Base-by-base conservation (phyloP, 495 filamentous ascomycete species). In the Lophiotrema nucula region DNA sequence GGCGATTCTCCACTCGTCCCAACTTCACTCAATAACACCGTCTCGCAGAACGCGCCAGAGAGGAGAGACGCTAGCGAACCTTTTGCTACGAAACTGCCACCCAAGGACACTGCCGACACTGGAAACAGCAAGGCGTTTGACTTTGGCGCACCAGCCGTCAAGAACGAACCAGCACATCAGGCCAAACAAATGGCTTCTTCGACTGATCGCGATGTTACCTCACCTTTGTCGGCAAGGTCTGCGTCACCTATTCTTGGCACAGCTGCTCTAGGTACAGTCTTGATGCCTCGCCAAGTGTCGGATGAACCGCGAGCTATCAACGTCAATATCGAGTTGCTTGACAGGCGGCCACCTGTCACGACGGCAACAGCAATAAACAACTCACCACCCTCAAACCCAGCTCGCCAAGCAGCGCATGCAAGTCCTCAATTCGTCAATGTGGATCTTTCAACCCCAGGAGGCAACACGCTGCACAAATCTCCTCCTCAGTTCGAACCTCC, bases 211-310 rank as follows among this genome's bases (percentile, higher is more conserved):
- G 24, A 47, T 24, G 47, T 54, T 15, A 27, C 48, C 13, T 66
- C 63, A 12, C 63, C 63, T 15, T 23, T 58, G 15, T 58, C 63
- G 3, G 42, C 58, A 19, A 54, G 38, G 35, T 49, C 57, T 49
- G 35, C 53, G 13, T 63, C 66, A 11, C 66, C 66, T 27, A 47
- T 62, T 2, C 31, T 68, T 19, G 58, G 47, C 21, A 60, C 55
- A 27, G 62, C 66, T 21, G 44, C 62, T 19, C 21, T 66, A 16
- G 66, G 66, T 1, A 63, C 66, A 5, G 46, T 66, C 2, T 22
- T 62, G 25, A 49, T 50, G 26, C 38, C 58, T 15, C 63, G 62
- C 21, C 51, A 57, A 47, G 45, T 57, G 0, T 13, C 47, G 2
- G 51, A 58, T 2, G 50, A 37, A 18, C 31, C 46, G n/a, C 44